Base-by-base conservation (phyloP, 495 filamentous ascomycete genomes). In the Extremus antarcticus region DNA sequence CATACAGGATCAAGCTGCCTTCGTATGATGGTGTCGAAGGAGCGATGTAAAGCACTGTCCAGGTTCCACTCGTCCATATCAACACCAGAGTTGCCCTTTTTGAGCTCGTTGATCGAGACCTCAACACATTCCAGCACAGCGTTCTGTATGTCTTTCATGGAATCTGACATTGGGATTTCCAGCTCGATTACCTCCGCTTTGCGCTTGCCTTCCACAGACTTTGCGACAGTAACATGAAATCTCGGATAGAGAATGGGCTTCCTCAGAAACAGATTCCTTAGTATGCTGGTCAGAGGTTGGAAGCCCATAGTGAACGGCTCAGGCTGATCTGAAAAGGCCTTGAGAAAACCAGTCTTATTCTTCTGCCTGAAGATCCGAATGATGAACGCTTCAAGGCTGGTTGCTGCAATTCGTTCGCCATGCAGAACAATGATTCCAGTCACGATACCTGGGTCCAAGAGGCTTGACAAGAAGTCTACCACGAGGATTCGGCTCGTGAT, bases 21-120 rank as follows among this genome's bases (percentile, higher is more conserved):
- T 48, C 90, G 74, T 47, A 98, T 81, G 55, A 90, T 81, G 32
- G 87, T 74, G 68, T 97, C 94, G 66, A 98, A 98, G 60, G 84
- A 91, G 66, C 84, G 86, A 57, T 96, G 87, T 53, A 98, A 71
- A 21, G 92, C 94, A 66, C 88, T 95, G 66, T 98, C 94, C 19
- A 95, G 73, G 53, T 88, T 97, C 92, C 92, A 98, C 59, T 96
- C 90, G 55, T 91, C 91, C 85, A 97, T 87, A 58, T 98, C 94
- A 4, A 98, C 71, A 0, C 90, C 89, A 0, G 83, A 76, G 63
- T 95, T 96, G 9, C 80, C 75, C 66, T 94, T 96, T 65, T 88
- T 90, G 16, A 98, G 73, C 65, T 98, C 94, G 24, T 82, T 78
- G 59, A 98, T 90, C 58, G 88, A 94, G 47, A 90, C 82, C 66